Percentiles rank a stretch among this genome's conserved stretches.
These are phyloP conservation scores for Fusarium dimerum DNA, from an alignment of 2,329 filamentous ascomycete genomes.

Conservation along the genomic window DNA sequence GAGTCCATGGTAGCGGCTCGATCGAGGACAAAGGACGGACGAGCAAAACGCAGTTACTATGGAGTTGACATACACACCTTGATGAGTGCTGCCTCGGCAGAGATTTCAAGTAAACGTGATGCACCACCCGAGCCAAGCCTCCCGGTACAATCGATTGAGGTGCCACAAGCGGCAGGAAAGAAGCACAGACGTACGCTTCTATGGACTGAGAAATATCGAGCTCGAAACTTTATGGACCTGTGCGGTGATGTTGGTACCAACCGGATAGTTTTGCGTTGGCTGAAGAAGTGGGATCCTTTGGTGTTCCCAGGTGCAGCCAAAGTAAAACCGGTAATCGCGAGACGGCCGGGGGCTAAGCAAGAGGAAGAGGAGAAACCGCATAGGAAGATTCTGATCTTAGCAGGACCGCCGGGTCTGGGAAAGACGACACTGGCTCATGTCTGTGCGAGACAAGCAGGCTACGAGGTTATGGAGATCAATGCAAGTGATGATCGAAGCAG, in stretches of 20 bases:
- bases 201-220: constrained; percentile 98
- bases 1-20: constrained; percentile 68
- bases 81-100: constrained; percentile 68
- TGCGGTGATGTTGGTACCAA: constrained; percentile 95
- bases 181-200: constrained; percentile 59
- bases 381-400: constrained; percentile 84
- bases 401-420: constrained; percentile 88
- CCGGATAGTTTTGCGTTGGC: constrained; percentile 84
- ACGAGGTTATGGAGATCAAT: constrained; percentile 96
- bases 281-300: constrained; percentile 90
- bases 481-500: constrained; percentile 92
- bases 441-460: constrained; percentile 91
- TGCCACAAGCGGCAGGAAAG: constrained; percentile 29
- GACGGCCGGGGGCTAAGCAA: constrained; percentile 44
- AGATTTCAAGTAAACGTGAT: constrained; percentile 46
- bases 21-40: constrained; percentile 65
- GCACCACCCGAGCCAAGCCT: constrained; percentile 30
- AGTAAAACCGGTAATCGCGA: constrained; percentile 49
- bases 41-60: constrained; percentile 78
- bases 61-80: constrained; percentile 89
- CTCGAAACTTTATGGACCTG: constrained; percentile 86
- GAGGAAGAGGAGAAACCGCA: constrained; percentile 73
- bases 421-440: constrained; percentile 98
- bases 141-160: constrained; percentile 47
- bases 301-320: constrained; percentile 81